Evolutionary conservation across 495 filamentous ascomycete genomes (phyloP), one percentile per base, ranked within the genome.

Genomic region (Penicillium macrosclerotiorum): DNA sequence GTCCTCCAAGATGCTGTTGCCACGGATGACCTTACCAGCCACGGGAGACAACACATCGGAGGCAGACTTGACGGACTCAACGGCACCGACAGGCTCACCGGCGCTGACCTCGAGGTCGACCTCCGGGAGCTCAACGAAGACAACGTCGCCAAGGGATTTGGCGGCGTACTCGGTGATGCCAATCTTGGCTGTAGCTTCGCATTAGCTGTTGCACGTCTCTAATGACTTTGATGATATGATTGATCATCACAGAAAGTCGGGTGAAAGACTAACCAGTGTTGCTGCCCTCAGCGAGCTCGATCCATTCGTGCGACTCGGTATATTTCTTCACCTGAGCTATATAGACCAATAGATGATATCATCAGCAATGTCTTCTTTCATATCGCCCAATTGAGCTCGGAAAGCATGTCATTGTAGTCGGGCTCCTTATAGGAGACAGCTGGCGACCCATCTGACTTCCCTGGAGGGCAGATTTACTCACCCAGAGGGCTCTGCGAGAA

Each of bases 241-340:
- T 32, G 26, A 41, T 37, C 32, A 13, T 22, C 16, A 13, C 14
- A 12, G 31, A 20, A 25, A 7, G 25, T 7, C n/a, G n/a, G n/a
- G n/a, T 37, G 17, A 29, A 25, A 24, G 29, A 60, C 67, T 59
- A 25, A 72, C 67, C 68, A 32, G 57, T 70, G 54, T 71, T 89
- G 52, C 82, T 80, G 69, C 93, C 83, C 22, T 77, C 80, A 37
- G 80, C 80, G 24, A 95, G 72, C 68, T 95, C 88, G 57, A 98
- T 82, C 94, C 94, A 98, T 75, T 98, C 93, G 75, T 98, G 93
- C 57, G 96, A 94, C 65, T 88, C 83, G 55, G 94, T 97, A 78
- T 94, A 98, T 62, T 85, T 89, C 77, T 93, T 92, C 55, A 84
- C 73, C 52, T 70, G 61, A 45, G 59, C 75, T 78, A 33, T 30